Base-by-base conservation (phyloP, 2,329 filamentous ascomycete species). In the Ustilaginoidea virens region DNA sequence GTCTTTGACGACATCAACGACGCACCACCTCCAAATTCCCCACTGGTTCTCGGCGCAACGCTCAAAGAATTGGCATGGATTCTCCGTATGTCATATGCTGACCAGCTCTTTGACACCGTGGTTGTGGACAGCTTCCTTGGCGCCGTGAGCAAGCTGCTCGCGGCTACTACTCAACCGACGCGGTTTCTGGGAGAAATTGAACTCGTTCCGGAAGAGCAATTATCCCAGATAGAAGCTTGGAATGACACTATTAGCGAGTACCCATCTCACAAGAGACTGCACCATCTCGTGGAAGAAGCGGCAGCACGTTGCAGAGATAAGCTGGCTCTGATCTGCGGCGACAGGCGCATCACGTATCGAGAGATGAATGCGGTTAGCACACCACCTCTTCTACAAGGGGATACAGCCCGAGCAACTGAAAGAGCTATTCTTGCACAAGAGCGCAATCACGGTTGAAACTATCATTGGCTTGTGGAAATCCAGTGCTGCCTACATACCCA, bases 401-500 rank as follows among this genome's bases (percentile, higher is more conserved):
- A 21, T 30, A 4, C 22, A 17, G 22, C 22, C 22, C 8, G 28
- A 30, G 17, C 21, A 30, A 23, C 17, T 30, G 15, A 25, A 25
- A n/a, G 28, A 17, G 6, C 17, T 30, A 13, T 25, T 30, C 17
- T 21, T 30, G 12, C 22, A 30, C 22, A 30, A 30, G 28, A 30
- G 28, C 12, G 28, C 24, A 17, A 24, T 25, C 16, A 30, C 25
- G 28, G 25, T 30, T 11, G 28, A 30, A 20, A 16, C 28, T 11
- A 25, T 30, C 8, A 12, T 30, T 13, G 28, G 28, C 1, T 16
- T 30, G n/a, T 30, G 28, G 28, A 30, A 30, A 17, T 33, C 31
- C 10, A 27, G 31, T 6, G 31, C 26, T 5, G 31, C 31, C n/a
- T 18, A 33, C 16, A 27, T 33, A 5, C 31, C 31, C n/a, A 33